These are phyloP conservation scores for Orychophragmus violaceus DNA, from an alignment of 345 rosid species.

Conservation along the genomic window DNA sequence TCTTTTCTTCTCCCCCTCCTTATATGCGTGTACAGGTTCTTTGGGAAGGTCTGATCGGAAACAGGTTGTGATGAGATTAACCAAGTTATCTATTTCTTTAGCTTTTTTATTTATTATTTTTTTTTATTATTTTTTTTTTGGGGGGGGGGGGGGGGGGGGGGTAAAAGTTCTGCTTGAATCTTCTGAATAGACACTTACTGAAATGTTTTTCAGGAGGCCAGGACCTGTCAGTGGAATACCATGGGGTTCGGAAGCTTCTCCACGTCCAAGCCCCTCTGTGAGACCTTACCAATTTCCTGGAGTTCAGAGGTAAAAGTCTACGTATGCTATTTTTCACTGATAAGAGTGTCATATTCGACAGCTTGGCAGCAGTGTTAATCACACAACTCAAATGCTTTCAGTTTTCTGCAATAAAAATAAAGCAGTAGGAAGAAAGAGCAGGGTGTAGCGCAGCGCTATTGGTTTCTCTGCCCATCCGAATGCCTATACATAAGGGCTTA, in stretches of 20 bases:
- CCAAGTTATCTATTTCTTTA: neutral
- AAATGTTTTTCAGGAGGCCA: conserved; percentile 17
- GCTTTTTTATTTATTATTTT: no score
- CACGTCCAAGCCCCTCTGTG: conserved; percentile 25
- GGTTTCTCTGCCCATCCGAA: conserved; percentile 4
- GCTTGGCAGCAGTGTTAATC: conserved; percentile 3
- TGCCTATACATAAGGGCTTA: conserved; percentile 6
- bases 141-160: no score
- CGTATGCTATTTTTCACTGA: neutral
- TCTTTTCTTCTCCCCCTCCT: neutral
- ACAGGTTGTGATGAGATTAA: conserved; percentile 1
- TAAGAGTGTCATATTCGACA: neutral
- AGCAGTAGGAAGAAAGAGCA: conserved; percentile 8
- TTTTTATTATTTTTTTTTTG: no score
- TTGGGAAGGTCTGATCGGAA: neutral
- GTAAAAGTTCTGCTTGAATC: neutral
- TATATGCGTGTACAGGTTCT: neutral
- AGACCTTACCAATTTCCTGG: conserved; percentile 30
- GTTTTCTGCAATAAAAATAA: conserved; percentile 7
- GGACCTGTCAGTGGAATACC: conserved; percentile 3
- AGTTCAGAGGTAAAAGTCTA: conserved; percentile 28
- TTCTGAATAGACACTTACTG: conserved; percentile 7
- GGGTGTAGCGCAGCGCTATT: neutral
- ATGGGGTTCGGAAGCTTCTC: conserved; percentile 24
- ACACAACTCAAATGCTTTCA: conserved; percentile 19